phyloP scores from a whole-genome alignment of 1,284 basidiomycete genomes.

The Neonothopanus nambi region DNA sequence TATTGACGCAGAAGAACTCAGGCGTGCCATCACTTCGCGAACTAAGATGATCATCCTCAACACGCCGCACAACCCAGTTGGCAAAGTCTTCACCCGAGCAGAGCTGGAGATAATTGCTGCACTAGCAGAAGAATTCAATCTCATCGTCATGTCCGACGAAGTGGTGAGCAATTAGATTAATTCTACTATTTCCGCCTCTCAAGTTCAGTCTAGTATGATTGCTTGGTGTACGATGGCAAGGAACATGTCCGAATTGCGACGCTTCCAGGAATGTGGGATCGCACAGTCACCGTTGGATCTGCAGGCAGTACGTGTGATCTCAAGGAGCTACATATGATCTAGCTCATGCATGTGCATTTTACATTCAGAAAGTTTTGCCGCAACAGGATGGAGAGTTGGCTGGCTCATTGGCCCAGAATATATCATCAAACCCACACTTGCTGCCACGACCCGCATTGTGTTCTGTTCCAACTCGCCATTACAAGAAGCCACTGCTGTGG shows the following conservation, averaged over 20 bases:
- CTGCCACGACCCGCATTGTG: conserved; percentile 91
- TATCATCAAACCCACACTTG: conserved; percentile 85
- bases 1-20: conserved; percentile 84
- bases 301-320: conserved; percentile 43
- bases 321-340: neutral
- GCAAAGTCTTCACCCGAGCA: conserved; percentile 87
- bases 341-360: neutral
- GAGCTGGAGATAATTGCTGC: conserved; percentile 87
- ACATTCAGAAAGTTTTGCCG: conserved; percentile 86
- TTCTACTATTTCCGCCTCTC: neutral
- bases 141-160: conserved; percentile 95
- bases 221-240: conserved; percentile 85
- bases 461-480: conserved; percentile 93
- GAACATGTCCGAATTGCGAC: conserved; percentile 92
- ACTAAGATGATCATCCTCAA: conserved; percentile 94
- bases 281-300: conserved; percentile 52
- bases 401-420: conserved; percentile 90
- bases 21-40: conserved; percentile 81
- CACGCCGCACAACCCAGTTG: conserved; percentile 95
- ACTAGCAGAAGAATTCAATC: conserved; percentile 89
- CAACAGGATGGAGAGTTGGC: conserved; percentile 97
- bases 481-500: conserved; percentile 90
- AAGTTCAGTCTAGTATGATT: conserved; percentile 73
- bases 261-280: conserved; percentile 98
- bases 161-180: conserved; percentile 69